These are phyloP conservation scores for Plasmodium fragile DNA, from an alignment of 169 alveolate genomes.

Conservation along the genomic window DNA sequence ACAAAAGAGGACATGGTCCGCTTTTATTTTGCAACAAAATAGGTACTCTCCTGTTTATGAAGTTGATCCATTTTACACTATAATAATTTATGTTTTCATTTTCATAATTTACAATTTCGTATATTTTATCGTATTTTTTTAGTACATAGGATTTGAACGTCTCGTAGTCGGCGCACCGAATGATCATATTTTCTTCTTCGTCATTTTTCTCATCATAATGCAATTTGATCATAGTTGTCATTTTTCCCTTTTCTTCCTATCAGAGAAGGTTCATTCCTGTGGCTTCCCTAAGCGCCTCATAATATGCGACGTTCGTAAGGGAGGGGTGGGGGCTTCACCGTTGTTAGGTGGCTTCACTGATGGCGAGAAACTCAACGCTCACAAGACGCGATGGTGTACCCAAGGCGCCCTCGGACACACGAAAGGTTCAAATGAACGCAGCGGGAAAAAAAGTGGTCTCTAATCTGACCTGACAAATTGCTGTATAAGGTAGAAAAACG, in stretches of 20 bases:
- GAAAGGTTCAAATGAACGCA: background rate
- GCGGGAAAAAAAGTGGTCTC: background rate
- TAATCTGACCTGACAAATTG: background rate
- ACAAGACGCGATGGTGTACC: background rate
- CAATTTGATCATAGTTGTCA: conserved; percentile 42
- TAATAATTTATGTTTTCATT: conserved; percentile 64
- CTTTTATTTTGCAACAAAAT: conserved; percentile 73
- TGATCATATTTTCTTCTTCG: conserved; percentile 72
- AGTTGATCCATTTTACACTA: conserved; percentile 63
- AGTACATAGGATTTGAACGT: conserved; percentile 72
- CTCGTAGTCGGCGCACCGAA: conserved; percentile 67
- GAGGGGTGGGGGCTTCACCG: background rate
- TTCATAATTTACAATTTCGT: conserved; percentile 17
- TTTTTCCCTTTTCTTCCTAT: conserved; percentile 27
- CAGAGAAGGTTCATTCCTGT: conserved; percentile 28
- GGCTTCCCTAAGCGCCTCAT: conserved; percentile 14
- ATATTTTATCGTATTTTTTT: conserved; percentile 56
- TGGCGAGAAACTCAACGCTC: background rate
- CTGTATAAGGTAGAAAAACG: background rate
- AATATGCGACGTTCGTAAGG: background rate
- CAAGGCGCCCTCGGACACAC: background rate
- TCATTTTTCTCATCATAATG: conserved; percentile 72
- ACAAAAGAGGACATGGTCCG: conserved; percentile 78
- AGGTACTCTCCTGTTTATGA: conserved; percentile 72
- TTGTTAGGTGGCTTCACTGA: background rate